These are phyloP conservation scores for Oehlia diaphana DNA, from an alignment of 192 early-diverging fungal genomes.

Conservation along the genomic window DNA sequence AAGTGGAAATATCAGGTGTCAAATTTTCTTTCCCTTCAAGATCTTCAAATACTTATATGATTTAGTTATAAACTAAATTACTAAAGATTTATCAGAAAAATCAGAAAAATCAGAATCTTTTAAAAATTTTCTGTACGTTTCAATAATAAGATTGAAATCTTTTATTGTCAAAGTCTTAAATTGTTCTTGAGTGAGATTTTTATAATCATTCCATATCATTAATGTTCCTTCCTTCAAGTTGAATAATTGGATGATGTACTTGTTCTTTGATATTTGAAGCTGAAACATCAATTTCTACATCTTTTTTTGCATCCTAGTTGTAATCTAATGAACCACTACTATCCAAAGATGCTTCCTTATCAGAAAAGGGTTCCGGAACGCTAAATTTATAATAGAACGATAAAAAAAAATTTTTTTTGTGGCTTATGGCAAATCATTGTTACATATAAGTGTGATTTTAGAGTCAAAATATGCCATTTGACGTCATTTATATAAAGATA, in stretches of 20 bases:
- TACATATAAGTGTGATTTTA: too few species aligned
- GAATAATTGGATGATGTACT: not conserved
- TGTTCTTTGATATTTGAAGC: not conserved
- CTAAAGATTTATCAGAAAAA: not conserved
- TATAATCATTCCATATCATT: conserved; percentile 9
- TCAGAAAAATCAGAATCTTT: not conserved
- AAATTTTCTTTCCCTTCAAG: not conserved
- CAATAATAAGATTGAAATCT: conserved; percentile 2
- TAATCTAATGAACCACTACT: too few species aligned
- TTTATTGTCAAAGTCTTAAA: not conserved
- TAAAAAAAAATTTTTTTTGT: too few species aligned
- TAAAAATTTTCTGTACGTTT: not conserved
- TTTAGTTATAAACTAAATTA: not conserved
- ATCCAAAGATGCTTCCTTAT: too few species aligned
- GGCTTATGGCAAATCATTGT: too few species aligned
- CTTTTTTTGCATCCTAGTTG: not conserved
- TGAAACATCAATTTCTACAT: not conserved
- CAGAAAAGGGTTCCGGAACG: too few species aligned
- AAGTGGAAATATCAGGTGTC: not conserved
- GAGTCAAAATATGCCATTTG: too few species aligned
- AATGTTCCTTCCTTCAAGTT: not conserved
- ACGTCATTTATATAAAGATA: too few species aligned
- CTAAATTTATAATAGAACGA: too few species aligned
- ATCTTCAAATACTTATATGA: not conserved
- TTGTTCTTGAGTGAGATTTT: not conserved